Evolutionary conservation across 768 basidiomycete species (phyloP).

Genomic region (Tephrocybe rancida): DNA sequence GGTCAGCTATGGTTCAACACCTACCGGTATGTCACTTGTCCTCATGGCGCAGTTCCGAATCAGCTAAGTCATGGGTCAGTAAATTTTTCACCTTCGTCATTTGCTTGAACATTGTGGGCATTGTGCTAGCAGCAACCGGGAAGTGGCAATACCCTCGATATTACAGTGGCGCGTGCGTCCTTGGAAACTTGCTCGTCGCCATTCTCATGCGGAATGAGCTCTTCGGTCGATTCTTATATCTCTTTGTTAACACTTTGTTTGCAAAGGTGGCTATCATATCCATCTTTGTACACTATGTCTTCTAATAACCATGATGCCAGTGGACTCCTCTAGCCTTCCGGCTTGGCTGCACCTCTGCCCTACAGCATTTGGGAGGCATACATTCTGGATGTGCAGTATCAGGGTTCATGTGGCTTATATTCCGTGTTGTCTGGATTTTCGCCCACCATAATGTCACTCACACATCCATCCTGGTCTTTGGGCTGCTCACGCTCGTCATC

Average conservation of each 20-base stretch:
- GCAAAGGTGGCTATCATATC: constrained; percentile 61
- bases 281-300: background rate
- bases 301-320: constrained; percentile 23
- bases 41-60: background rate
- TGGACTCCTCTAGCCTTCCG: constrained; percentile 57
- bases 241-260: constrained; percentile 71
- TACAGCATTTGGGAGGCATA: constrained; percentile 82
- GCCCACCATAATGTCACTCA: constrained; percentile 52
- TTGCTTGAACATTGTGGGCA: constrained; percentile 57
- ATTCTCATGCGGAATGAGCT: constrained; percentile 83
- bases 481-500: constrained; percentile 60
- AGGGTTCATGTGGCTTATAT: constrained; percentile 73
- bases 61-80: constrained; percentile 32
- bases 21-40: constrained; percentile 54
- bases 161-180: constrained; percentile 71
- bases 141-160: constrained; percentile 68
- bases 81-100: constrained; percentile 75
- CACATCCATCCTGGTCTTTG: constrained; percentile 60
- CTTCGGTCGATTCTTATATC: constrained; percentile 77
- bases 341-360: constrained; percentile 69
- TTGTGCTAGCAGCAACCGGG: constrained; percentile 61
- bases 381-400: constrained; percentile 83
- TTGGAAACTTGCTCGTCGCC: constrained; percentile 73
- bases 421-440: constrained; percentile 57
- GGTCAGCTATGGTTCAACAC: constrained; percentile 80